Evolutionary conservation across 495 filamentous ascomycete genomes (phyloP), one percentile per base, ranked within the genome.

Genomic region (Lentithecium fluviatile): DNA sequence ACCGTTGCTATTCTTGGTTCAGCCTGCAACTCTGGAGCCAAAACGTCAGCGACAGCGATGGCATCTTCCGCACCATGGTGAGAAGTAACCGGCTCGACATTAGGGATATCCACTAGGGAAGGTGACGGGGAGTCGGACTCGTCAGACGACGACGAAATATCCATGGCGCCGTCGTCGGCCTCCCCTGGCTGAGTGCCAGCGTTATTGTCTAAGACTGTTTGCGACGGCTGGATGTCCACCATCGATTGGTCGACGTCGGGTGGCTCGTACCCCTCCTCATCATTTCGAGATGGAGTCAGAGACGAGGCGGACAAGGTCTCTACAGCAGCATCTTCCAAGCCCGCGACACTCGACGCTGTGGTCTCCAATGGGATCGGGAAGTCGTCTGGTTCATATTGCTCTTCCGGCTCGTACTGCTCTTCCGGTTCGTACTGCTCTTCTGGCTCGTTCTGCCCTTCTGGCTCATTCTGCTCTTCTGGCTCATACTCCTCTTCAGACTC

Each of bases 401-500:
- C 56, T 17, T 59, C 46, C 10, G 37, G 64, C 46, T 60, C 51
- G n/a, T n/a, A n/a, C n/a, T n/a, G 21, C 26, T 59, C 48, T 19
- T 24, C 42, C 34, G 60, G 60, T 17, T 57, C 60, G 45, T 63
- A 57, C 32, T 56, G 57, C 7, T 64, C 56, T 17, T 59, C 46
- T 8, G 37, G 64, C 46, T 60, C 51, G n/a, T n/a, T n/a, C n/a
- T n/a, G 21, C 26, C 54, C 48, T 19, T 24, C 42, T 36, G 60
- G 60, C 25, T 57, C 60, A 52, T 63, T 52, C 32, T 56, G 21
- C 26, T 59, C 48, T 19, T 24, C 42, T 36, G 60, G 60, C 25
- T 57, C 60, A 52, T 63, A 57, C 32, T 56, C 63, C 7, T 64
- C 56, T 17, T 59, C 46, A 12, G 37, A 68, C 46, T 60, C 51